Evolutionary conservation across 148 eudicot species (phyloP), one percentile per base, ranked within the genome.

Genomic region (Heliosperma pusillum): DNA sequence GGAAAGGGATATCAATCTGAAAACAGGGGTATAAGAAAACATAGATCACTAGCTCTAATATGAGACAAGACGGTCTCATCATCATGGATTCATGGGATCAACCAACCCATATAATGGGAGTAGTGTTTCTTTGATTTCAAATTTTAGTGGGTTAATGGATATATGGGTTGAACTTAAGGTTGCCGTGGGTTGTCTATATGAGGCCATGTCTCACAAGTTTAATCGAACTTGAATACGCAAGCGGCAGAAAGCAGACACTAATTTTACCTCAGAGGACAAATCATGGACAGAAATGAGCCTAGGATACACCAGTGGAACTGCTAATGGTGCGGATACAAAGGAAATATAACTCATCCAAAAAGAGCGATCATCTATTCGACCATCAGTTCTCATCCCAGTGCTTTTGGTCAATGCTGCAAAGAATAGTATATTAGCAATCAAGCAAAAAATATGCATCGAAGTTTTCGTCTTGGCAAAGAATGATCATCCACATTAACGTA

Each of bases 241-340:
- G 66, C 20, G 27, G 21, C 72, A 72, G 72, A 16, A 57, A 40
- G 57, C 30, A 56, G 40, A 33, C 15, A 40, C 16, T 25, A 57
- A 56, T 5, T 71, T 70, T 84, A 93, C 98, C 98, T 86, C 84
- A 29, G 84, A 78, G 45, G 79, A 76, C 72, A 93, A 87, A 74
- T 93, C 90, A 79, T 93, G 94, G 81, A 93, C 79, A 70, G 90
- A 77, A 53, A 93, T 85, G 89, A 93, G 83, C 76, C 98, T 87
- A 60, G 98, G 98, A 83, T 89, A 91, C 63, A 93, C 97, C 80
- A 91, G 80, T 11, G 98, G 97, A 70, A 91, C 81, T 70, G 91
- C 94, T 83, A 89, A 72, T 62, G 90, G 85, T 47, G 93, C 86
- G 60, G 94, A 86, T 64, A 93, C 77, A 53, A 89, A 87, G 69